Evolutionary conservation across 352 stramenopile genomes (phyloP), one percentile per base, ranked within the genome.

Genomic region (Globisporangium recalcitrans): DNA sequence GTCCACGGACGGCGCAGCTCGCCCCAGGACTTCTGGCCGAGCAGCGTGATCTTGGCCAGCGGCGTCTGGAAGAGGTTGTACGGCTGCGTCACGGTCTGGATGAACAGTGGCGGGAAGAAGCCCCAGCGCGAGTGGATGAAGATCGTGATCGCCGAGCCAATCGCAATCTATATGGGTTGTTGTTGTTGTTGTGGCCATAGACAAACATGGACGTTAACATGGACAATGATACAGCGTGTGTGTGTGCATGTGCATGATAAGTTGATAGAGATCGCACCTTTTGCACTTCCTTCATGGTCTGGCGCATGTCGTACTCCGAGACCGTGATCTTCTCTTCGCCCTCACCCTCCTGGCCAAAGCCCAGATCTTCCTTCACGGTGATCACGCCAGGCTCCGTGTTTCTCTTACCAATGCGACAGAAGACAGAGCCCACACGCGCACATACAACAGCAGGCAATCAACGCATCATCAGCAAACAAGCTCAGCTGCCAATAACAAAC

Each of bases 261-360:
- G 22, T n/a, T n/a, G 22, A 32, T 13, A 3, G 48, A 19, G 19
- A 56, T 10, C 75, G 49, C 69, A 90, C 82, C 57, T 82, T 85
- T 38, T 91, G 82, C 19, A 90, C 58, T 46, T 92, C 82, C 74
- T 89, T 91, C 60, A 65, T 65, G 56, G 71, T 75, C 67, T 85
- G 78, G 38, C 85, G 82, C 68, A 87, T 79, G 70, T 92, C 82
- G 64, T 93, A 82, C 64, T 91, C 82, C n/a, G 82, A 71, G 64
- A 94, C 70, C 10, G 82, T 90, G 58, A 94, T 80, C 71, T 91
- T 91, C 69, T 92, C 82, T 32, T 88, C 82, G 34, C 73, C 74
- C 2, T 90, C 82, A 44, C 80, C 76, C 19, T 78, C 81, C 66
- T 90, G 80, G 29, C 82, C 85, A 62, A 94, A 91, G 62, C 82